Conservation (phyloP, 106 monocot species). For the Ottelia alismoides region DNA sequence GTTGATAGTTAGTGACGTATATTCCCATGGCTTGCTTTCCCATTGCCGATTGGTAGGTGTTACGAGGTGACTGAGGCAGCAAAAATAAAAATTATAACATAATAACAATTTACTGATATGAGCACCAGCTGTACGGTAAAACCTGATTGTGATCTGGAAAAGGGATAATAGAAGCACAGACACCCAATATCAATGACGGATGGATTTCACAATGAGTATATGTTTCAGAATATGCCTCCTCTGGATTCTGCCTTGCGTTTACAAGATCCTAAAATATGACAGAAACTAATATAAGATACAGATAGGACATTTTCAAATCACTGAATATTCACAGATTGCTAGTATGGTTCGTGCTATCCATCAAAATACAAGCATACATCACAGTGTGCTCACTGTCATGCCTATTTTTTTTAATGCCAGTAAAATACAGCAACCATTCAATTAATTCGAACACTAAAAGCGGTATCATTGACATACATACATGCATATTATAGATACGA, state of each 20-base stretch:
- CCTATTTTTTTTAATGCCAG: too few relatives aligned
- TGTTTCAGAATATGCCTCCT: conserved; percentile 82
- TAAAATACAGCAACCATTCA: too few relatives aligned
- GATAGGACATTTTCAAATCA: too few relatives aligned
- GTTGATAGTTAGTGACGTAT: conserved; percentile 50
- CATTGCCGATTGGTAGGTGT: conserved; percentile 99
- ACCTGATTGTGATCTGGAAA: conserved; percentile 99
- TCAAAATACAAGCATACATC: too few relatives aligned
- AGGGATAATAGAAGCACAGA: conserved; percentile 98
- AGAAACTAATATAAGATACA: too few relatives aligned
- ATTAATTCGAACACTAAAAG: too few relatives aligned
- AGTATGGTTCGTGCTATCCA: too few relatives aligned
- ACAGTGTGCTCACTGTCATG: too few relatives aligned
- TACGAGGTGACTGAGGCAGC: conserved; percentile 73
- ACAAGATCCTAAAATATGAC: conserved; percentile 88
- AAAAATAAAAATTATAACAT: conserved; percentile 1
- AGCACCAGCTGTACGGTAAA: too few relatives aligned
- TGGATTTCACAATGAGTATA: conserved; percentile 99
- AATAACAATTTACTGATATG: background rate
- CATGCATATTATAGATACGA: too few relatives aligned
- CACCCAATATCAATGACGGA: conserved; percentile 95
- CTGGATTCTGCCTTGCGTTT: conserved; percentile 79
- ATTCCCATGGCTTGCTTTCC: conserved; percentile 99
- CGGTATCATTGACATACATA: too few relatives aligned
- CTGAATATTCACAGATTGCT: too few relatives aligned